Evolutionary conservation across 2,329 filamentous ascomycete genomes (phyloP), one percentile per base, ranked within the genome.

Genomic region (Thelonectria olida): DNA sequence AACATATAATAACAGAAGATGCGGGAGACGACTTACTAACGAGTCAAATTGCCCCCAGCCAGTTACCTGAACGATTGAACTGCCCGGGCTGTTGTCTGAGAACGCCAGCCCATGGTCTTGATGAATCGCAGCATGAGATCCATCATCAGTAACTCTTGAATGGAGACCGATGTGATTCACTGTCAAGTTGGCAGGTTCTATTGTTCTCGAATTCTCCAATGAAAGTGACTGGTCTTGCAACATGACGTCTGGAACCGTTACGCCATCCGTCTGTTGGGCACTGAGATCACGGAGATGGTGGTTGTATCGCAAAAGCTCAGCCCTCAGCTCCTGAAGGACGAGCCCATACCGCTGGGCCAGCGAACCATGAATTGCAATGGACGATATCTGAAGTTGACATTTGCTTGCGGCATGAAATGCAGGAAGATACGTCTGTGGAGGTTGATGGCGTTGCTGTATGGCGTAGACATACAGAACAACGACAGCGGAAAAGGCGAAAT

Each of bases 381-480:
- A 69, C 0, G 76, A 69, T 6, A 82, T 74, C 47, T 81, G 78
- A 1, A 64, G 55, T 49, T 82, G 80, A 41, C 80, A 82, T 38
- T 72, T 73, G 1, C 72, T 73, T 1, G 80, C 80, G 1, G 75
- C 76, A 13, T 72, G 62, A 17, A 81, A 76, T 25, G 77, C 75
- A 0, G 57, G 54, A 4, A 69, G 60, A 57, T 75, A 76, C 2
- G 65, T 68, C 23, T 73, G 69, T 31, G 70, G 62, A 3, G 70
- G 64, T 4, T 67, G 61, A 4, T 70, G 63, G 1, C 74, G 63
- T 28, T 77, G 70, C 41, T 80, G 80, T 9, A 82, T 82, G 5
- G 76, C 75, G 41, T 79, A 80, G 4, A 82, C 76, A 56, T 82
- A 82, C 2, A 82, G 68, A 1, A 82, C 74, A 1, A 81, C 78